Conservation (phyloP, 78 protist species). For the Dictyostelium purpureum region DNA sequence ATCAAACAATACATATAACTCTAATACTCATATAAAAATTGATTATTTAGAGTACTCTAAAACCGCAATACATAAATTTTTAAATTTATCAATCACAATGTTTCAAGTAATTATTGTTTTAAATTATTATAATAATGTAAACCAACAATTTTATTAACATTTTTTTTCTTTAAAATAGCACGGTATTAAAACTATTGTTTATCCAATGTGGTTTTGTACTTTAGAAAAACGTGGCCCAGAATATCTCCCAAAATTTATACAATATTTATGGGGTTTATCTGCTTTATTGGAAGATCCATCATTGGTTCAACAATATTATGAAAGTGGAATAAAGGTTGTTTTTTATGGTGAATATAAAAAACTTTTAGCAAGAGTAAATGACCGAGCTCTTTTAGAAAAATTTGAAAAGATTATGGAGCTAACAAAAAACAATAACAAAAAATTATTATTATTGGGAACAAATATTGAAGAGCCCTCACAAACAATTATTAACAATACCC, state of each 20-base stretch:
- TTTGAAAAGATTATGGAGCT: conserved; percentile 57
- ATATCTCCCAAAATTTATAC: conserved; percentile 61
- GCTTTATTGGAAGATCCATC: not conserved
- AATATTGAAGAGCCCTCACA: conserved; percentile 55
- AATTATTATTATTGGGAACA: conserved; percentile 16
- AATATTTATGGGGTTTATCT: conserved; percentile 40
- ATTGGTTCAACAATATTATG: not conserved
- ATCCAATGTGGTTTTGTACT: conserved; percentile 78
- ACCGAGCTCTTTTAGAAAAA: not conserved
- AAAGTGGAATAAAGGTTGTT: conserved; percentile 16
- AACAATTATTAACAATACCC: conserved; percentile 13
- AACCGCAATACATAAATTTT: conserved; percentile 12
- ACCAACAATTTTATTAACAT: not conserved
- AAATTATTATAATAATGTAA: not conserved
- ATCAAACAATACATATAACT: not conserved
- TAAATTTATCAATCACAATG: conserved; percentile 31
- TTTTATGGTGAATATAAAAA: conserved; percentile 58
- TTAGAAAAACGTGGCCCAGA: conserved; percentile 66
- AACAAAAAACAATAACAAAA: conserved; percentile 26
- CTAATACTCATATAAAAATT: not conserved
- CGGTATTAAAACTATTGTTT: conserved; percentile 31
- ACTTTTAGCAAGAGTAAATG: conserved; percentile 32
- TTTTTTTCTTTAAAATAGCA: not conserved
- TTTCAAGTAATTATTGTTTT: conserved; percentile 2
- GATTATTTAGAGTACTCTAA: conserved; percentile 23